Evolutionary conservation across 495 filamentous ascomycete species (phyloP).

Genomic region (Mytilinidion resinicola): DNA sequence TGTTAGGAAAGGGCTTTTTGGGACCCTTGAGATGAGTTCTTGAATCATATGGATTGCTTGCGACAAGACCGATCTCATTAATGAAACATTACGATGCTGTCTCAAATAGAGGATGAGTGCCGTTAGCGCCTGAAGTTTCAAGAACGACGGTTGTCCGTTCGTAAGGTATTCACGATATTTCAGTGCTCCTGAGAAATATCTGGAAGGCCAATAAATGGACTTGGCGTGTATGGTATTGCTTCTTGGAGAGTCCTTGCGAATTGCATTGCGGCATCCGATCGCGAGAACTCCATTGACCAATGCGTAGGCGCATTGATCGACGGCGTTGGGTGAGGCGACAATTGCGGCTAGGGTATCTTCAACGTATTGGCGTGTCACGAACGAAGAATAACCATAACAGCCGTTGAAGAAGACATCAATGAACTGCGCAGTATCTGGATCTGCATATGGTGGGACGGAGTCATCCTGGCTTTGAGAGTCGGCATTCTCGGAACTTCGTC

Average conservation of each 20-base stretch:
- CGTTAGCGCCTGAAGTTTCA: background rate
- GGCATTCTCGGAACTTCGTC: background rate
- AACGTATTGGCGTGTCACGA: background rate
- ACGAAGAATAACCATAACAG: background rate
- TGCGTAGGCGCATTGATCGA: background rate
- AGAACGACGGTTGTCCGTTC: background rate
- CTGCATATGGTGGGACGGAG: background rate
- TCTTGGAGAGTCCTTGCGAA: background rate
- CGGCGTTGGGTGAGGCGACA: background rate
- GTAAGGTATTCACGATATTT: background rate
- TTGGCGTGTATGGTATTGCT: background rate
- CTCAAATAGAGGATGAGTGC: no score
- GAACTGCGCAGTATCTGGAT: background rate
- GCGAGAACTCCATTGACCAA: background rate
- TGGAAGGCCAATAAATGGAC: background rate
- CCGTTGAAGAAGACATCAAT: background rate
- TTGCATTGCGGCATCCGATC: background rate
- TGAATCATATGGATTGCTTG: background rate
- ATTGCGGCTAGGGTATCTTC: background rate
- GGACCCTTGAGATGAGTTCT: background rate
- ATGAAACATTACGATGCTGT: background rate
- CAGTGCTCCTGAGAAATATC: background rate
- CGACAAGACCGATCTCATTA: background rate
- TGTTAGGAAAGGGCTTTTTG: background rate
- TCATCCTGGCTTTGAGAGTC: background rate